A percentile compares a stretch with the other conserved stretches of the same genome.
Conservation (phyloP, 2,329 filamentous ascomycete species). For the Thielaviopsis ethacetica region DNA sequence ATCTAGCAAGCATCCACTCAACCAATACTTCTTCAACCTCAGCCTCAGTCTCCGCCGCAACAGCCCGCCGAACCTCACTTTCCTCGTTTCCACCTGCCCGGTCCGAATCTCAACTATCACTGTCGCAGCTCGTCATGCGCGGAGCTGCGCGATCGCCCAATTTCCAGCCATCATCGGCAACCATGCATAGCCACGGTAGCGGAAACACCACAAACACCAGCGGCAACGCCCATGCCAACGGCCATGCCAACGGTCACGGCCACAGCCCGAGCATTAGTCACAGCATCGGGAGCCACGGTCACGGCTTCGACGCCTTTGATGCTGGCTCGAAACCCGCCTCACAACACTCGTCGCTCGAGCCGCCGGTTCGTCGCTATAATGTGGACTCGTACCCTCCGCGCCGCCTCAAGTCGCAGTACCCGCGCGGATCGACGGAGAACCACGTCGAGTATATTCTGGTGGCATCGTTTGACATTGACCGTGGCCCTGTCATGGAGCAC, state of each 20-base stretch:
- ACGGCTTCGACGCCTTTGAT: neutral
- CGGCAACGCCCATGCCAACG: neutral
- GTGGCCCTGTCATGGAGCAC: conserved; percentile 94
- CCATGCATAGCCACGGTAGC: conserved; percentile 4
- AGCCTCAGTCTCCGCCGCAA: neutral
- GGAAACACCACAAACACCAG: neutral
- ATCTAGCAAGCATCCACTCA: neutral
- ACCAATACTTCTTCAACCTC: neutral
- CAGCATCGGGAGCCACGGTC: neutral
- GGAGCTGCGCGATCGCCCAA: conserved; percentile 30
- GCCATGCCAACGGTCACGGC: neutral
- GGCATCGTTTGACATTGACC: conserved; percentile 92
- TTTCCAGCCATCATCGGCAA: conserved; percentile 27
- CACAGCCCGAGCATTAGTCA: conserved; percentile 3
- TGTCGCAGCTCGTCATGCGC: conserved; percentile 8
- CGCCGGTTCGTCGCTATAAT: conserved; percentile 30
- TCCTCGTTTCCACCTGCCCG: conserved; percentile 47
- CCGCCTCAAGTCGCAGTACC: conserved; percentile 58
- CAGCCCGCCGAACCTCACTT: conserved; percentile 35
- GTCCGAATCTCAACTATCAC: conserved; percentile 41
- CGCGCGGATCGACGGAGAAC: conserved; percentile 58
- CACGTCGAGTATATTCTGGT: conserved; percentile 99
- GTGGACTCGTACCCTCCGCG: conserved; percentile 32
- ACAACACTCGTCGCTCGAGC: conserved; percentile 40
- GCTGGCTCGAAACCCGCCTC: conserved; percentile 38